Percentiles rank a stretch among this genome's conserved stretches.
Conservation (phyloP, 2,329 filamentous ascomycete genomes). For the Aspergillus hortae region DNA sequence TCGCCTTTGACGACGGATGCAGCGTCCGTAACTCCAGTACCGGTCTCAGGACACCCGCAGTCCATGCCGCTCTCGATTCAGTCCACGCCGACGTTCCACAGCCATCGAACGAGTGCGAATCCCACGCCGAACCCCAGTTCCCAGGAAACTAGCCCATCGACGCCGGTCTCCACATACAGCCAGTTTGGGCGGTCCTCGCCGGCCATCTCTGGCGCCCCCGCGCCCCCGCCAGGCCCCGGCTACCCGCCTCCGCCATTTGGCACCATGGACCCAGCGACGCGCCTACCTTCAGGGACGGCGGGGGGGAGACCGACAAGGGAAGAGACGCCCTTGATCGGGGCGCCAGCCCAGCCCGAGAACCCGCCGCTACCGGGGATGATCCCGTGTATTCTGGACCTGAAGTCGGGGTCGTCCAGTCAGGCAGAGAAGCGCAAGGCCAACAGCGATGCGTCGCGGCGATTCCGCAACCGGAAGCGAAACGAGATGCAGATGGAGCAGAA, state of each 20-base stretch:
- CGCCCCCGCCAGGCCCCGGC: constrained; percentile 15
- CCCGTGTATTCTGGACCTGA: constrained; percentile 36
- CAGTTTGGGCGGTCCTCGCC: constrained; percentile 31
- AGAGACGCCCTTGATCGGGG: constrained; percentile 10
- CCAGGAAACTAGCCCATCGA: constrained; percentile 34
- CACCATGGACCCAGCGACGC: constrained; percentile 23
- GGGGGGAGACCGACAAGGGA: constrained; percentile 18
- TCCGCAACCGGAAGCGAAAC: constrained; percentile 40
- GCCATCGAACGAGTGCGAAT: constrained; percentile 28
- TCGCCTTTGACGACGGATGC: constrained; percentile 26
- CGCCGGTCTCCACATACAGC: constrained; percentile 30
- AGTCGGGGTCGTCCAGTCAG: constrained; percentile 40
- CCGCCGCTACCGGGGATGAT: constrained; percentile 27
- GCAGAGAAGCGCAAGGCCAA: constrained; percentile 42
- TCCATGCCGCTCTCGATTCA: constrained; percentile 23
- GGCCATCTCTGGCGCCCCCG: constrained; percentile 19
- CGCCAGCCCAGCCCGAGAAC: constrained; percentile 11
- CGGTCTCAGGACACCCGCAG: constrained; percentile 14
- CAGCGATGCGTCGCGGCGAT: constrained; percentile 40
- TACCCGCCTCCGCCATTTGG: constrained; percentile 8
- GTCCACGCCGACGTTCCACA: constrained; percentile 32
- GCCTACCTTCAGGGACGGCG: constrained; percentile 21
- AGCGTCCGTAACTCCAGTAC: constrained; percentile 19
- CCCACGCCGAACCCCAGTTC: constrained; percentile 29
- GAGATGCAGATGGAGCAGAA: constrained; percentile 39